phyloP scores from a whole-genome alignment of 164 flowering plant genomes.

The Liquidambar formosana region DNA sequence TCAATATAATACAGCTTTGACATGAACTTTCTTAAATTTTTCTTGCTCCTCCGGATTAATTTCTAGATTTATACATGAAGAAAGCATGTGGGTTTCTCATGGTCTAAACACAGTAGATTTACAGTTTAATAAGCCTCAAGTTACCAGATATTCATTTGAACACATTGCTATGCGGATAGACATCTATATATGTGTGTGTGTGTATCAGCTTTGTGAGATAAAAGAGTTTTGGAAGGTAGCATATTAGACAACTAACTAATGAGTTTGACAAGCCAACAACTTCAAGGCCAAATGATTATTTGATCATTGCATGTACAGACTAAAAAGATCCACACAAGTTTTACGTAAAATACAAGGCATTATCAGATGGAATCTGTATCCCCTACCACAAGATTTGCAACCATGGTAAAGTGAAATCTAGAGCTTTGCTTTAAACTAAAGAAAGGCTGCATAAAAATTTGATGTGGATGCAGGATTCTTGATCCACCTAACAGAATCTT shows the following conservation, averaged over 20 bases:
- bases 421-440: not conserved
- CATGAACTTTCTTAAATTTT: not conserved
- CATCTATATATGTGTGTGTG: no score
- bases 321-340: not conserved
- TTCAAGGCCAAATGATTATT: not conserved
- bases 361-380: not conserved
- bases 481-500: not conserved
- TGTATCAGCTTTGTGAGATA: no score
- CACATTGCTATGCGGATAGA: not conserved
- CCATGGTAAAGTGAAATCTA: not conserved
- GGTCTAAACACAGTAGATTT: not conserved
- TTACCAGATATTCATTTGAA: no score
- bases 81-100: not conserved
- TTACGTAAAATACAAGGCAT: not conserved
- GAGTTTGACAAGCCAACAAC: constrained; percentile 5
- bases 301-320: not conserved
- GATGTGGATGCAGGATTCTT: not conserved
- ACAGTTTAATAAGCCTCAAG: no score
- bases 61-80: not conserved
- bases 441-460: not conserved
- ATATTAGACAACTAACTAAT: not conserved
- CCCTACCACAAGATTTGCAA: not conserved
- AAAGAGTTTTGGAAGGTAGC: not conserved
- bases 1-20: no score
- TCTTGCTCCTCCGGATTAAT: not conserved